phyloP scores from a whole-genome alignment of 345 rosid genomes.

The Gossypium turneri region DNA sequence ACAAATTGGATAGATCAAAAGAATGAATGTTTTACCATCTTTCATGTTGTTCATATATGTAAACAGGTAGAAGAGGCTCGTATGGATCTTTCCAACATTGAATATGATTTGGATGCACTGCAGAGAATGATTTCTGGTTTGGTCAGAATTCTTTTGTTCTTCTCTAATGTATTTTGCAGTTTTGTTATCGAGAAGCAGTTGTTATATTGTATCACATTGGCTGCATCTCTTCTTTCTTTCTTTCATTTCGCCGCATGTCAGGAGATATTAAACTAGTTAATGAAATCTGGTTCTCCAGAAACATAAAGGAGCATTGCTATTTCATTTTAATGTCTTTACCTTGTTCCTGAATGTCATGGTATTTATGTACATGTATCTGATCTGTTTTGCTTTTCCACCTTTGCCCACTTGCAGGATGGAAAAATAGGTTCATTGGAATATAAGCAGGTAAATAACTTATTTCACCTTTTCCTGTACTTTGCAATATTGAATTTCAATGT shows the following conservation, averaged over 20 bases:
- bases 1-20: not conserved
- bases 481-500: not conserved
- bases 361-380: not conserved
- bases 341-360: not conserved
- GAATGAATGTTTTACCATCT: not conserved
- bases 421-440: conserved; percentile 63
- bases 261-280: not conserved
- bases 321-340: not conserved
- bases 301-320: not conserved
- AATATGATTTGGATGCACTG: conserved; percentile 53
- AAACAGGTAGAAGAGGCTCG: conserved; percentile 65
- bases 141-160: conserved; percentile 42
- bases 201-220: not conserved
- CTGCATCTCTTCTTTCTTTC: not conserved
- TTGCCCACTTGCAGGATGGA: conserved; percentile 59
- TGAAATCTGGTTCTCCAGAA: not conserved
- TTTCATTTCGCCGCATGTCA: too few species aligned
- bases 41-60: conserved; percentile 2
- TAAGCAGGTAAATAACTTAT: conserved; percentile 61
- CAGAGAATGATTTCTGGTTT: conserved; percentile 51
- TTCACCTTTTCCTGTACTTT: not conserved
- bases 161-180: conserved; percentile 4
- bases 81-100: conserved; percentile 53
- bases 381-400: not conserved
- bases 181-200: not conserved